These are phyloP conservation scores for Chrysophaeum taylorii DNA, from an alignment of 352 stramenopile genomes.

Conservation along the genomic window DNA sequence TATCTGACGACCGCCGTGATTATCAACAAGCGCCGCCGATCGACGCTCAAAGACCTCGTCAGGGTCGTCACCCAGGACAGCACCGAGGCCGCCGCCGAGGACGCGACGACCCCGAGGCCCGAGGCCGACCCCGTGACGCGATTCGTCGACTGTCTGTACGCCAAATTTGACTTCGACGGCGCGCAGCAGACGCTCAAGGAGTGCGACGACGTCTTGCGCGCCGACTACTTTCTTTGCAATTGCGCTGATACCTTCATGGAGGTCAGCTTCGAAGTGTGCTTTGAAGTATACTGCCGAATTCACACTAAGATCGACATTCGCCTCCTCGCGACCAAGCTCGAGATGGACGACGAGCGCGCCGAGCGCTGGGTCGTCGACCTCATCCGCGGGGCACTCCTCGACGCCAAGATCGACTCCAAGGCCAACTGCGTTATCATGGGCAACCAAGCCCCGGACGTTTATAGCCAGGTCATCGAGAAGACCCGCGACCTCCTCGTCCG, in stretches of 20 bases:
- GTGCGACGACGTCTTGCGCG: slow-evolving; percentile 83
- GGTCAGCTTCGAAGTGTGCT: slow-evolving; percentile 89
- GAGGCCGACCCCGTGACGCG: slow-evolving; percentile 69
- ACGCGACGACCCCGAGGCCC: slow-evolving; percentile 37
- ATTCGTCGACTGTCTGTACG: slow-evolving; percentile 94
- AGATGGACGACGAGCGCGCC: slow-evolving; percentile 87
- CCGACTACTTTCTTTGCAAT: slow-evolving; percentile 95
- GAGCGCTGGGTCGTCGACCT: slow-evolving; percentile 99
- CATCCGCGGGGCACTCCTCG: slow-evolving; percentile 85
- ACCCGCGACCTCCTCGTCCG: slow-evolving; percentile 85
- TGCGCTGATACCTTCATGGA: slow-evolving; percentile 95
- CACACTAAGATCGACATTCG: slow-evolving; percentile 97
- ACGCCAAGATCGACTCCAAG: slow-evolving; percentile 96
- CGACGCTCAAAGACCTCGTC: slow-evolving; percentile 60
- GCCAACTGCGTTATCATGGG: slow-evolving; percentile 94
- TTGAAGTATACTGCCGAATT: slow-evolving; percentile 98
- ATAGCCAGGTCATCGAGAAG: slow-evolving; percentile 94
- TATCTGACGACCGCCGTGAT: slow-evolving; percentile 94
- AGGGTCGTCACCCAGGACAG: slow-evolving; percentile 86
- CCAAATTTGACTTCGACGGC: slow-evolving; percentile 97
- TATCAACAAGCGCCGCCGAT: slow-evolving; percentile 80
- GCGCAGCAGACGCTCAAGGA: slow-evolving; percentile 76
- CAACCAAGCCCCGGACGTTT: slow-evolving; percentile 70
- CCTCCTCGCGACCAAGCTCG: slow-evolving; percentile 86
- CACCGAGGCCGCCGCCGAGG: too few relatives aligned